A percentile compares a stretch with the other conserved stretches of the same genome.
Evolutionary conservation across 2,329 filamentous ascomycete species (phyloP).

Genomic region (Tolypocladium tropicale): DNA sequence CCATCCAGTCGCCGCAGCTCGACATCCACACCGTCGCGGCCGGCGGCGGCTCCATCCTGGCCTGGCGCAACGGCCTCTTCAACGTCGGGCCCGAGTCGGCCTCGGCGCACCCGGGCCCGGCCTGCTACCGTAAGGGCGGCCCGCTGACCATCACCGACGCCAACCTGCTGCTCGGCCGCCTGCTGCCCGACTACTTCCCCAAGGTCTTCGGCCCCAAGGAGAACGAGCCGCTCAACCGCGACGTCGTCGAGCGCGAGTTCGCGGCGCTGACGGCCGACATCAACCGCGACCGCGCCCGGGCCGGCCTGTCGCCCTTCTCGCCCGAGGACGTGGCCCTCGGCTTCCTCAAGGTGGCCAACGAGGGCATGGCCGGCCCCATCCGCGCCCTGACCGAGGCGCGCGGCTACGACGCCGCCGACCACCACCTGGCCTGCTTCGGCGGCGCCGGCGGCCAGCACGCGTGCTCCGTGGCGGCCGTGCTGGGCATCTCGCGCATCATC

Average conservation of each 20-base stretch:
- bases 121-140: slow-evolving; percentile 63
- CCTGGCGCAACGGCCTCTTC: slow-evolving; percentile 63
- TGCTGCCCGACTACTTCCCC: slow-evolving; percentile 54
- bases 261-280: slow-evolving; percentile 29
- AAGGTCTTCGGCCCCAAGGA: slow-evolving; percentile 37
- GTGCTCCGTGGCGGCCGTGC: slow-evolving; percentile 28
- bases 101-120: slow-evolving; percentile 59
- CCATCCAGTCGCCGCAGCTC: slow-evolving; percentile 68
- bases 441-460: slow-evolving; percentile 33
- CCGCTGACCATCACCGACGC: slow-evolving; percentile 65
- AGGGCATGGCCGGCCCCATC: slow-evolving; percentile 24
- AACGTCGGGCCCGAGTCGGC: slow-evolving; percentile 64
- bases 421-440: slow-evolving; percentile 25
- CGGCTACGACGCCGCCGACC: slow-evolving; percentile 22
- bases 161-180: slow-evolving; percentile 56
- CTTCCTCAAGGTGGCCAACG: slow-evolving; percentile 25
- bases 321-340: slow-evolving; percentile 25
- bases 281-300: slow-evolving; percentile 22
- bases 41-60: slow-evolving; percentile 60
- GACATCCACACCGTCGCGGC: slow-evolving; percentile 77
- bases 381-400: slow-evolving; percentile 24
- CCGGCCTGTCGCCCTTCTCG: slow-evolving; percentile 14
- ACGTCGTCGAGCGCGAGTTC: slow-evolving; percentile 28
- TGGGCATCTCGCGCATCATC: slow-evolving; percentile 31
- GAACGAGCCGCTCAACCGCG: slow-evolving; percentile 24